phyloP scores from a whole-genome alignment of 208 protist species.

The Leishmania guyanensis region DNA sequence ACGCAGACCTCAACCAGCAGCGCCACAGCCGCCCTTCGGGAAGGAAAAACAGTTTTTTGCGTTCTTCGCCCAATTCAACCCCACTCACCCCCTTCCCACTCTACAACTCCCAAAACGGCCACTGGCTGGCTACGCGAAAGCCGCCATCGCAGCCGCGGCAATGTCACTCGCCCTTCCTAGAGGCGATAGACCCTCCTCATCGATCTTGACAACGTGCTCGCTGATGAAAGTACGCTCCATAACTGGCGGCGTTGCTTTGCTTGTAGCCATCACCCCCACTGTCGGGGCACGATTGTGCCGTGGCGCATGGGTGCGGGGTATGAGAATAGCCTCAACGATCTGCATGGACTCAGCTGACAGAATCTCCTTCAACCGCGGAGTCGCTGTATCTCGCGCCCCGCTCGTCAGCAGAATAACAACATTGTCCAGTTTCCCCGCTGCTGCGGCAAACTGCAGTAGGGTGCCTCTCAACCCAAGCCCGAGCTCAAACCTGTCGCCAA shows the following conservation, averaged over 20 bases:
- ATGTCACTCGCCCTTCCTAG: not conserved
- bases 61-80: not conserved
- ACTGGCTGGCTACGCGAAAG: not conserved
- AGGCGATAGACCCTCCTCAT: slow-evolving; percentile 6
- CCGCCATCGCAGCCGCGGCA: not conserved
- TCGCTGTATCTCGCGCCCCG: slow-evolving; percentile 51
- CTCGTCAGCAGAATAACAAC: slow-evolving; percentile 69
- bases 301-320: slow-evolving; percentile 14
- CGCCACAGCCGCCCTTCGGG: no score
- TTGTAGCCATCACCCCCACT: not conserved
- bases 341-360: slow-evolving; percentile 34
- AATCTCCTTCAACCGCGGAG: slow-evolving; percentile 63
- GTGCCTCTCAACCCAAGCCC: slow-evolving; percentile 80
- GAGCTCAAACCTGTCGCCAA: slow-evolving; percentile 40
- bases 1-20: not conserved
- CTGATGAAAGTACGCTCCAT: slow-evolving; percentile 1
- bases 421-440: slow-evolving; percentile 75
- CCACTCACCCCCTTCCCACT: not conserved
- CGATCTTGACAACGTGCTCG: slow-evolving; percentile 20
- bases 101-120: not conserved
- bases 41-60: not conserved
- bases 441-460: slow-evolving; percentile 79
- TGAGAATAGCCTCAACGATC: slow-evolving; percentile 28
- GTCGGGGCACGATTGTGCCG: not conserved
- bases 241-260: not conserved